These are phyloP conservation scores for Cochlearia excelsa DNA, from an alignment of 345 rosid species.

Conservation along the genomic window DNA sequence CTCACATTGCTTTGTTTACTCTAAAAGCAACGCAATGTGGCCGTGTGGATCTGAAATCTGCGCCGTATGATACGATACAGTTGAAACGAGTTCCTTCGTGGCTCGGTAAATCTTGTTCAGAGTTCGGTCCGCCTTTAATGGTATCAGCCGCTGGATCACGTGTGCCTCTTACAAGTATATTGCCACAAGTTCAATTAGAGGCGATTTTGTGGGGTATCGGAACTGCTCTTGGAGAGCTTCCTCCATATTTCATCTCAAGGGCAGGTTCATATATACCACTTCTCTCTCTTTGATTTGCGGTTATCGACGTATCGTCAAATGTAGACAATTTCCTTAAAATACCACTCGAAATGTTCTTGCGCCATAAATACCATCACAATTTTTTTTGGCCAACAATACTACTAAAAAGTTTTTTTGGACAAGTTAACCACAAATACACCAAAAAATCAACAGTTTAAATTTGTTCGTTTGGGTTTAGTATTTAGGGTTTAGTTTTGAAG, in stretches of 20 bases:
- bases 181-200: constrained; percentile 78
- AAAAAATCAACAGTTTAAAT: too few relatives aligned
- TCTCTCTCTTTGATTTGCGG: neutral
- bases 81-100: constrained; percentile 60
- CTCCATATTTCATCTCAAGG: constrained; percentile 98
- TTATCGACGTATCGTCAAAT: too few relatives aligned
- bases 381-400: too few relatives aligned
- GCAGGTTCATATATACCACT: constrained; percentile 53
- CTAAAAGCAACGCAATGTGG: constrained; percentile 84
- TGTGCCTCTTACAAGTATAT: constrained; percentile 73
- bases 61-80: constrained; percentile 75
- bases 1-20: constrained; percentile 86
- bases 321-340: too few relatives aligned
- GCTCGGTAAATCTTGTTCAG: constrained; percentile 84
- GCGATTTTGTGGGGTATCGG: constrained; percentile 95
- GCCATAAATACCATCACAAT: too few relatives aligned
- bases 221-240: constrained; percentile 99
- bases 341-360: too few relatives aligned
- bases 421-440: too few relatives aligned
- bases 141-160: constrained; percentile 55
- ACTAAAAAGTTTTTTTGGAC: too few relatives aligned
- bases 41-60: constrained; percentile 72
- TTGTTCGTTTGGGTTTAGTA: too few relatives aligned
- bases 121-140: constrained; percentile 75
- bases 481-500: too few relatives aligned